A percentile compares a stretch with the other conserved stretches of the same genome.
Evolutionary conservation across 2,329 filamentous ascomycete genomes (phyloP).

Genomic region (Curvularia verruculosa): DNA sequence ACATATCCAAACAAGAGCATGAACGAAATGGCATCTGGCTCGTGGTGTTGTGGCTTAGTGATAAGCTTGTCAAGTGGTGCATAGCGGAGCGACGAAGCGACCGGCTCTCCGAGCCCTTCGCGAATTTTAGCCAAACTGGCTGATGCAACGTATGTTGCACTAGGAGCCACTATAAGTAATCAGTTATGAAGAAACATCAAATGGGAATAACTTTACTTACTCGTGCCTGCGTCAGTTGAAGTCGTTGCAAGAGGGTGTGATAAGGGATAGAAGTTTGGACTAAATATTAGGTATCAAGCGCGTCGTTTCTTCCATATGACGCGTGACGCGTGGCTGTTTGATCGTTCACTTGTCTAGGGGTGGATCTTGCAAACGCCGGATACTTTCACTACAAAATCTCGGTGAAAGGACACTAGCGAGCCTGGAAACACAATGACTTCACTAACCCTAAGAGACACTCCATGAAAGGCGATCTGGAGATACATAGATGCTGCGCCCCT

Average conservation of each 20-base stretch:
- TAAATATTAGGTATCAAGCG: neutral
- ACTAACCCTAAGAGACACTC: neutral
- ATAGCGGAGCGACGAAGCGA: neutral
- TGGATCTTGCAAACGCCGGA: neutral
- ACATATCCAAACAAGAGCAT: conserved; percentile 1
- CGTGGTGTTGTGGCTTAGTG: neutral
- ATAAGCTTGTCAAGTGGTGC: neutral
- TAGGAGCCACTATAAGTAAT: neutral
- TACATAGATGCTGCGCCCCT: too few species aligned
- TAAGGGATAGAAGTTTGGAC: neutral
- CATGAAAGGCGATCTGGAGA: too few species aligned
- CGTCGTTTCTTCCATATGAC: neutral
- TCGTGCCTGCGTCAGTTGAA: neutral
- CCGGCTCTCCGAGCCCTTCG: neutral
- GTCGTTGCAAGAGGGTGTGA: neutral
- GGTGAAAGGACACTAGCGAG: neutral
- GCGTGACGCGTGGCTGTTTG: neutral
- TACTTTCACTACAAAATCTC: neutral
- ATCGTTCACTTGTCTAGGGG: neutral
- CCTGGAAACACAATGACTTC: neutral
- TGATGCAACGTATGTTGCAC: neutral
- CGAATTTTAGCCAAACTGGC: neutral
- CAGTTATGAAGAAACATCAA: neutral
- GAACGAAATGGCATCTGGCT: neutral
- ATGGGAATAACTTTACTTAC: neutral